These are phyloP conservation scores for Aspergillus mulundensis DNA, from an alignment of 495 filamentous ascomycete genomes.

Conservation along the genomic window DNA sequence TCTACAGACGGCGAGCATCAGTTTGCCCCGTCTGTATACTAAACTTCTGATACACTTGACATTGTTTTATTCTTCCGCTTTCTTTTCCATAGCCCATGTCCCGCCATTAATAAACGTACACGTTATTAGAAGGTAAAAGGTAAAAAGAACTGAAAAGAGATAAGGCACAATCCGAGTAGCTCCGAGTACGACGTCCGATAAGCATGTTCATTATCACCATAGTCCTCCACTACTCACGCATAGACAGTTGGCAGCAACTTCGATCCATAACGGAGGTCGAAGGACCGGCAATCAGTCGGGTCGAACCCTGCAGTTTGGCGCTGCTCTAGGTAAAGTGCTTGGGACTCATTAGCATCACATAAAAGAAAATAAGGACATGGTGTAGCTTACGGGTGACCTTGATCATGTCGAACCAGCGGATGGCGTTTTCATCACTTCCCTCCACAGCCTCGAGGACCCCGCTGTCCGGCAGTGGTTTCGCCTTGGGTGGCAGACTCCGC, in stretches of 20 bases:
- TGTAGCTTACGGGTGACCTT: conserved; percentile 54
- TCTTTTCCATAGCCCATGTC: not conserved
- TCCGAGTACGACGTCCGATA: not conserved
- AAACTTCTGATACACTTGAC: not conserved
- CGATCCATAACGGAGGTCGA: conserved; percentile 63
- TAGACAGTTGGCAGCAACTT: conserved; percentile 46
- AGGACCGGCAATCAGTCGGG: conserved; percentile 58
- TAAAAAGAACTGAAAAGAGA: not conserved
- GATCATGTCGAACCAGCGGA: conserved; percentile 60
- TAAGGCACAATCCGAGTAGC: not conserved
- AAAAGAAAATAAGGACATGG: conserved; percentile 4
- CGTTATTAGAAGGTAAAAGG: not conserved
- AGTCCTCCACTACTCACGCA: conserved; percentile 12
- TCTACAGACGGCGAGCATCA: not conserved
- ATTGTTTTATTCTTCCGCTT: not conserved
- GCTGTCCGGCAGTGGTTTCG: conserved; percentile 45
- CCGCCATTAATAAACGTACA: conserved; percentile 5
- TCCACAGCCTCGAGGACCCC: conserved; percentile 51
- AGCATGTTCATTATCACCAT: not conserved
- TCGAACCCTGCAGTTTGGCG: conserved; percentile 52
- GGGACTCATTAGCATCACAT: conserved; percentile 1
- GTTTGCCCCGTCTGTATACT: not conserved
- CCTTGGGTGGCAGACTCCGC: conserved; percentile 65
- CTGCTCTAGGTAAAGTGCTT: conserved; percentile 43
- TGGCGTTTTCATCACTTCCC: conserved; percentile 48